Evolutionary conservation across 2,329 filamentous ascomycete genomes (phyloP), one percentile per base, ranked within the genome.

Genomic region (Phaeophleospora eucalypticola): DNA sequence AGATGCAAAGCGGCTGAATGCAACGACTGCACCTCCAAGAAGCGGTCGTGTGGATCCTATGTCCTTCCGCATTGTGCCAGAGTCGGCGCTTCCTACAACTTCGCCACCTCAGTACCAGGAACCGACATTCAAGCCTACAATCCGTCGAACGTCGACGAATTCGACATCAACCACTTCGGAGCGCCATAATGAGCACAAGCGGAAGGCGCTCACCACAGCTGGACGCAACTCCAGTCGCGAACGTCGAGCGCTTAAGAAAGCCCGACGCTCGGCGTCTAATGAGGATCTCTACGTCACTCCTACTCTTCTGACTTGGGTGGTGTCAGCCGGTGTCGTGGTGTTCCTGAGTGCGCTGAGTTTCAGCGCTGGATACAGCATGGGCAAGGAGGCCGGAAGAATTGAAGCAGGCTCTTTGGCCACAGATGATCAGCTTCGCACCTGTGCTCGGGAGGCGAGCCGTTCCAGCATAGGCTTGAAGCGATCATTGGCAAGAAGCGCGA

Each of bases 301-400:
- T 0, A 83, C 81, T 0, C 67, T 84, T 7, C 75, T 84, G 55
- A 83, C 81, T 0, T 84, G 81, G 81, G 77, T 83, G 3, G 76
- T 83, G 38, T 81, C 79, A 40, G 81, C 81, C 0, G 80, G 81
- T 2, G 80, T 84, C 15, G 78, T 84, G 1, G 78, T 84, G 2
- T 71, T 83, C 0, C 76, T 84, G 45, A 81, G 78, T 14, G 81
- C 81, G 2, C 75, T 84, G 51, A 81, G 79, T 56, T 84, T 84
- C 62, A 79, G 78, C 1, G 81, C 81, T 3, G 81, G 81, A 1
- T 84, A 83, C 57, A 76, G 78, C 12, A 71, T 82, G 12, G 81
- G 81, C 9, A 74, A 74, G 45, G 80, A 83, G 32, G 60, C 57
- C 3, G 60, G 58, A 8, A 33, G 50, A 2, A 34, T 61, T 12